Percentiles rank a stretch among this genome's conserved stretches.
Evolutionary conservation across 2,329 filamentous ascomycete species (phyloP).

Genomic region (Colletotrichum magnum): DNA sequence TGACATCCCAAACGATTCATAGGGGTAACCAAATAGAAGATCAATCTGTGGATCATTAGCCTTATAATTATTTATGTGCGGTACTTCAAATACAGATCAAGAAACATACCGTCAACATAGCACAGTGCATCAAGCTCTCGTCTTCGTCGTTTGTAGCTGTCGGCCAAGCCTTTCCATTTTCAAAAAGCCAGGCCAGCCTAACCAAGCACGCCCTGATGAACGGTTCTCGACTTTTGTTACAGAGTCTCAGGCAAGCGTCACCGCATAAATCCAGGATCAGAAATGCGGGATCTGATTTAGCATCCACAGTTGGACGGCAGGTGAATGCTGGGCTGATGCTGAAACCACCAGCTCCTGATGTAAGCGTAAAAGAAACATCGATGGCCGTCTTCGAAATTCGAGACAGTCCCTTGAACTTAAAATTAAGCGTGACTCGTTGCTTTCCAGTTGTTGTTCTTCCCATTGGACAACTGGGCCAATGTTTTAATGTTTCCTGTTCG

Average conservation of each 20-base stretch:
- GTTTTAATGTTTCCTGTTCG: background rate
- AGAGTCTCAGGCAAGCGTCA: background rate
- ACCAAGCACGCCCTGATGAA: background rate
- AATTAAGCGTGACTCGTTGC: background rate
- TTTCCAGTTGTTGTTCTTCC: background rate
- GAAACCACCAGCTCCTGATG: constrained; percentile 1
- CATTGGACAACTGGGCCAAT: constrained; percentile 1
- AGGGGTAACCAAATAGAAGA: background rate
- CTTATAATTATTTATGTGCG: background rate
- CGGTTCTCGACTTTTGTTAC: too few species aligned
- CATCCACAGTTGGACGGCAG: background rate
- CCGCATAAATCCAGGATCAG: background rate
- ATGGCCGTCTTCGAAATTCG: background rate
- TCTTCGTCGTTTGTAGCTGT: background rate
- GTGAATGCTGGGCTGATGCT: constrained; percentile 5
- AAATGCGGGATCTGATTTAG: background rate
- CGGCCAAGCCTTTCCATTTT: background rate
- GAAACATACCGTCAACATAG: background rate
- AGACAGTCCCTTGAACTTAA: background rate
- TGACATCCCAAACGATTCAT: too few species aligned
- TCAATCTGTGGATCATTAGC: background rate
- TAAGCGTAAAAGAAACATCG: background rate
- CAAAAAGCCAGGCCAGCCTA: background rate
- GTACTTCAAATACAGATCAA: too few species aligned
- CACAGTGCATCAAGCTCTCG: background rate